Evolutionary conservation across 2,329 filamentous ascomycete genomes (phyloP).

Genomic region (Huntiella savannae): DNA sequence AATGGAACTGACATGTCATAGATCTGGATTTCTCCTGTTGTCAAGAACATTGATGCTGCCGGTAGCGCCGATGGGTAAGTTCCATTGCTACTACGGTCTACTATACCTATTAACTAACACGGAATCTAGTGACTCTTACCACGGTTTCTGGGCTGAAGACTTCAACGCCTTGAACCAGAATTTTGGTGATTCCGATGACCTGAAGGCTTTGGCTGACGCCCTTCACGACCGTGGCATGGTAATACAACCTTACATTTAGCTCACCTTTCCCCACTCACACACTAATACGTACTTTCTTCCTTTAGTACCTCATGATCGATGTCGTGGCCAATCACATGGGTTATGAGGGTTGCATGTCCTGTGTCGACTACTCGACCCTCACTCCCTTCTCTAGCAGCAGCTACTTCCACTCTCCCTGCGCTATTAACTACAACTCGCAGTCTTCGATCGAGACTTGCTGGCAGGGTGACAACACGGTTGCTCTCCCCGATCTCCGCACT

Average conservation of each 20-base stretch:
- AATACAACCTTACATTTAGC: constrained; percentile 3
- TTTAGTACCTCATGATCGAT: constrained; percentile 34
- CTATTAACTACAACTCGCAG: constrained; percentile 29
- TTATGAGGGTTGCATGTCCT: constrained; percentile 23
- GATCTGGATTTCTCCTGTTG: constrained; percentile 26
- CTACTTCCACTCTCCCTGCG: constrained; percentile 37
- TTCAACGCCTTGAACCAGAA: constrained; percentile 25
- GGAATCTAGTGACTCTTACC: constrained; percentile 18
- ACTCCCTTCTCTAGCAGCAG: constrained; percentile 33
- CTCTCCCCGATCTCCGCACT: constrained; percentile 55
- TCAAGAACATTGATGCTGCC: constrained; percentile 20
- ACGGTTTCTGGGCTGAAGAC: constrained; percentile 23
- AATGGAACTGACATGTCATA: constrained; percentile 3
- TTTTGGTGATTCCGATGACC: constrained; percentile 29
- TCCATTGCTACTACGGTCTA: not conserved
- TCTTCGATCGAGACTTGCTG: constrained; percentile 25
- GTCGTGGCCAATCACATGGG: constrained; percentile 33
- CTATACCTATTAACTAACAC: constrained; percentile 5
- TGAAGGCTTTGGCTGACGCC: constrained; percentile 26
- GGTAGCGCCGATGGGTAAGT: constrained; percentile 14
- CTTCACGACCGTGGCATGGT: constrained; percentile 33
- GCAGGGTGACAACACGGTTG: constrained; percentile 27
- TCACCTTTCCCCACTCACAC: not conserved
- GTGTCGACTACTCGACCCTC: constrained; percentile 34
- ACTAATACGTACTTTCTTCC: not conserved